Percentiles rank a stretch among this genome's conserved stretches.
These are phyloP conservation scores for Trichoderma simmonsii DNA, from an alignment of 2,329 filamentous ascomycete genomes.

Conservation along the genomic window DNA sequence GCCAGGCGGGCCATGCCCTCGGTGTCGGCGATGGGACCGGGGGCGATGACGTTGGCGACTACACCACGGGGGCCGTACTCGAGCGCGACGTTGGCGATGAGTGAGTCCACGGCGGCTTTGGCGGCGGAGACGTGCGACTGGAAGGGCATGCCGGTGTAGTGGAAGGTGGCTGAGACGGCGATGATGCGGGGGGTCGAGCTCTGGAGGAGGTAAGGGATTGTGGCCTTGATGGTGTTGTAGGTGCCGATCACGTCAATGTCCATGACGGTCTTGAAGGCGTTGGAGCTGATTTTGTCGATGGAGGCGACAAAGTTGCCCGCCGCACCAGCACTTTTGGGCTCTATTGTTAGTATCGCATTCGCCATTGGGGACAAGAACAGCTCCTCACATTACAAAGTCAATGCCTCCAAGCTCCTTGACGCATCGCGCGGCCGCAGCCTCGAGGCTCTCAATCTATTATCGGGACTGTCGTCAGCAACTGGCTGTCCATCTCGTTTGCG, in stretches of 20 bases:
- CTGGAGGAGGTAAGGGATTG: slow-evolving; percentile 72
- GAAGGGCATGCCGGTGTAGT: slow-evolving; percentile 81
- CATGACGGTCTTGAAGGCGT: slow-evolving; percentile 93
- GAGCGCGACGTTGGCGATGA: slow-evolving; percentile 74
- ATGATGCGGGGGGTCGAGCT: slow-evolving; percentile 80
- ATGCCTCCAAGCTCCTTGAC: slow-evolving; percentile 80
- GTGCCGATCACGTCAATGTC: slow-evolving; percentile 94
- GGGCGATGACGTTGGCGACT: slow-evolving; percentile 83
- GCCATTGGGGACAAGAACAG: not conserved
- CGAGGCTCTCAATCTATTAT: slow-evolving; percentile 30
- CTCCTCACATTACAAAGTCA: slow-evolving; percentile 80
- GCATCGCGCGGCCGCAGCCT: slow-evolving; percentile 74
- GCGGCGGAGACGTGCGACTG: slow-evolving; percentile 89
- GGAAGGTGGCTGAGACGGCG: slow-evolving; percentile 86
- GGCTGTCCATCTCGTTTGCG: not conserved
- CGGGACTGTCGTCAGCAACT: not conserved
- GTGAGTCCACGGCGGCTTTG: slow-evolving; percentile 85
- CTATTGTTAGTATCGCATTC: not conserved
- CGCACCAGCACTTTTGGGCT: slow-evolving; percentile 70
- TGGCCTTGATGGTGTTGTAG: slow-evolving; percentile 93
- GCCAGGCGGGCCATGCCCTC: slow-evolving; percentile 71
- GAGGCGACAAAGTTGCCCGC: slow-evolving; percentile 94
- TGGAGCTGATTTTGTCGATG: slow-evolving; percentile 74
- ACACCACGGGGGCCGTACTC: slow-evolving; percentile 88
- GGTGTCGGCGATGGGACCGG: slow-evolving; percentile 80